These are phyloP conservation scores for Panaeolus cyanescens DNA, from an alignment of 768 basidiomycete species.

Conservation along the genomic window DNA sequence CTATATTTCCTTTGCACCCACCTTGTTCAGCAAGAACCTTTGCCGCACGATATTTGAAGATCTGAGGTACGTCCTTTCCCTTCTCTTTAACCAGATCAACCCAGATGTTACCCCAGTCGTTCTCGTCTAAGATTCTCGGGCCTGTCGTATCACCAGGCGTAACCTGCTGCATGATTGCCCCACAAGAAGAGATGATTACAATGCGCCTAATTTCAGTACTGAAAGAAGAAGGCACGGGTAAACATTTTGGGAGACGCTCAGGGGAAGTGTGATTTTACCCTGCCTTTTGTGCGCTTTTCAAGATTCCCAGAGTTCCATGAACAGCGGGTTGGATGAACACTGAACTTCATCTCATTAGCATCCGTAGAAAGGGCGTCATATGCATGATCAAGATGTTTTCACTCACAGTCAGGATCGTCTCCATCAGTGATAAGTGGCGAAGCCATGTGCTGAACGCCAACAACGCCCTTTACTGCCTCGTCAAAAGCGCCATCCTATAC, in stretches of 20 bases:
- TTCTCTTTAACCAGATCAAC: conserved; percentile 44
- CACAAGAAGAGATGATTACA: conserved; percentile 65
- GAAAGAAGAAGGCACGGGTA: not conserved
- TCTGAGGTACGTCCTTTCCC: conserved; percentile 41
- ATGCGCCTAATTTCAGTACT: conserved; percentile 60
- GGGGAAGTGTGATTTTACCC: conserved; percentile 33
- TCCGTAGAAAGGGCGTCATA: too few relatives aligned
- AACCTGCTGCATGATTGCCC: conserved; percentile 37
- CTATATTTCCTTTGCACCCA: conserved; percentile 14
- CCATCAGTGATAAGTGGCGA: conserved; percentile 56
- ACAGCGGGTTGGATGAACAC: conserved; percentile 74
- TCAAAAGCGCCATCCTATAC: conserved; percentile 69
- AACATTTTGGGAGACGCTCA: not conserved
- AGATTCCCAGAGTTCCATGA: conserved; percentile 64
- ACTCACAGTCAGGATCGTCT: conserved; percentile 40
- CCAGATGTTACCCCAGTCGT: conserved; percentile 41
- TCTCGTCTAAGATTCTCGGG: conserved; percentile 5
- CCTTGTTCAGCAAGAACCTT: conserved; percentile 69
- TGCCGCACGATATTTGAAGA: conserved; percentile 55
- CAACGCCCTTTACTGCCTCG: conserved; percentile 73
- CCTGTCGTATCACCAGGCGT: not conserved
- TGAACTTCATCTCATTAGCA: too few relatives aligned
- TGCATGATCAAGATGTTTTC: not conserved
- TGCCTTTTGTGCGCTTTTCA: conserved; percentile 60
- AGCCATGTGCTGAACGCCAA: conserved; percentile 70